Base-by-base conservation (phyloP, 2,329 filamentous ascomycete genomes). In the Dothistroma pini region DNA sequence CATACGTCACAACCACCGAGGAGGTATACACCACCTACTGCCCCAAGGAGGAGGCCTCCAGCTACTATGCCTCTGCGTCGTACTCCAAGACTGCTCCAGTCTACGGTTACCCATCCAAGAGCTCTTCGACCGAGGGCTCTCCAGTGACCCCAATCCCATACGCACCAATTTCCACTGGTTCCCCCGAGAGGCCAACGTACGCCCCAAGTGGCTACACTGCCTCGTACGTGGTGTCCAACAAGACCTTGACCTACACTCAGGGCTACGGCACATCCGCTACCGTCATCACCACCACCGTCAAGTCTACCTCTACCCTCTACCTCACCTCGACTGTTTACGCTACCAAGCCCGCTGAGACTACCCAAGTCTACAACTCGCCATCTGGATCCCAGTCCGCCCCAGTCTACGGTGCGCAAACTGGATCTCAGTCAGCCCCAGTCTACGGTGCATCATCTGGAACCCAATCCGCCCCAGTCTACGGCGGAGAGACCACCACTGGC, bases 231-330 rank as follows among this genome's bases (percentile, higher is more conserved):
- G 67, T 70, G 64, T 68, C 57, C 61, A 67, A 71, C 64, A 67
- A 67, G 54, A 74, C 72, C 49, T 57, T 73, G 51, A 74, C 72
- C 63, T 75, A 74, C 70, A 75, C 72, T 65, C 68, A 70, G 22
- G 72, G 71, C 58, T 56, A 64, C 56, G 73, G 72, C 53, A 65
- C 71, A n/a, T 72, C 72, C 44, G 67, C 68, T 58, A 72, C 67
- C 41, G 68, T 72, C 50, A 64, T 72, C 54, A 75, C 73, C 55
- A 75, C 72, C 58, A 75, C 73, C 21, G 50, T 75, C 55, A 65
- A 73, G 60, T 68, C 66, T 35, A 76, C 74, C 61, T 71, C 69
- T 16, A 75, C 73, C 48, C 25, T 61, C 49, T 72, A 72, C 62
- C 51, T 71, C 32, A 72, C 71, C 54, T 54, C 49, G 63, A 71